Base-by-base conservation (phyloP, 345 rosid species). In the Laguncularia racemosa region DNA sequence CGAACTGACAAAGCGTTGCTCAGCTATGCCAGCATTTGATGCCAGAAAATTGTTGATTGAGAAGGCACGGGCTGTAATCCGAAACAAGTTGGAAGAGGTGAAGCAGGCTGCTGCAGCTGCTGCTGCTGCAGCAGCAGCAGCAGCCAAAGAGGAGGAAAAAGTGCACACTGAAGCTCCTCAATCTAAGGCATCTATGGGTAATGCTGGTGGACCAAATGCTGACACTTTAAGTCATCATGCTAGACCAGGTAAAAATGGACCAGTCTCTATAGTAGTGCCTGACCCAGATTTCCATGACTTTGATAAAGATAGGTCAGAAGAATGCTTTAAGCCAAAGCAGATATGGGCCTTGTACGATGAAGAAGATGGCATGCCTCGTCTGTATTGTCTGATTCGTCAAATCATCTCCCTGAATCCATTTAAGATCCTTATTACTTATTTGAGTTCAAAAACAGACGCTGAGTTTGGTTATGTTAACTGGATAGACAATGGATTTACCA, bases 301-400 rank as follows among this genome's bases (percentile, higher is more conserved):
- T 50, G 97, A 89, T 71, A 84, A 80, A 51, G 89, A 85, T 69
- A 76, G 99, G 70, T 78, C 87, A 6, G 99, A 93, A 78, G 95
- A 93, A 61, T 76, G 87, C 82, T 93, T 93, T 74, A 68, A 81
- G 72, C 90, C 96, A 16, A 89, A 85, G 77, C 96, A 93, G 55
- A 84, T 93, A 76, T 93, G 97, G 97, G 99, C 99, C 33, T 66
- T 93, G 26, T 93, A 89, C 55, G 99, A 93, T 48, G 99, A 93
- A 71, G 96, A 93, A 55, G 97, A 93, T 33, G 97, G 97, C 44
- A 93, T 93, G 99, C 97, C 99, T 56, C 95, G 99, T 46, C 71
- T 93, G 55, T 93, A 93, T 56, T 87, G 99, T 61, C 73, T 93
- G 59, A 75, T 89, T 56, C 83, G 86, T 55, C 78, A 93, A 76